Conservation (phyloP, 768 basidiomycete genomes). For the Crucibulum laeve region DNA sequence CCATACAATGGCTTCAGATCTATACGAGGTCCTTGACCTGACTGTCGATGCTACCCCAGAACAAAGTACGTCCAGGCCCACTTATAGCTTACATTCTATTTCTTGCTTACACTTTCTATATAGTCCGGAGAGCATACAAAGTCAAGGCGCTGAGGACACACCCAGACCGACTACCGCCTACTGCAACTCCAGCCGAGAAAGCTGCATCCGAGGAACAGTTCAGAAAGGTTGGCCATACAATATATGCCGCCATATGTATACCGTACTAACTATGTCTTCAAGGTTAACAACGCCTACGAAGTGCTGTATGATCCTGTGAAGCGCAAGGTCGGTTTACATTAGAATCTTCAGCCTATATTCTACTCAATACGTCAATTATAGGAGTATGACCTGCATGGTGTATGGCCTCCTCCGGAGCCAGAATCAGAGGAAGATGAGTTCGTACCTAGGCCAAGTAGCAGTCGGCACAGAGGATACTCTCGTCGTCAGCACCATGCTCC, state of each 20-base stretch:
- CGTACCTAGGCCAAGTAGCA: constrained; percentile 15
- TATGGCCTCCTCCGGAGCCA: constrained; percentile 64
- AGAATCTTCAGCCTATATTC: background rate
- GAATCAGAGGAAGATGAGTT: constrained; percentile 20
- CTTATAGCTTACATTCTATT: background rate
- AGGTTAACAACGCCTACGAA: constrained; percentile 81
- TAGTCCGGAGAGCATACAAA: constrained; percentile 80
- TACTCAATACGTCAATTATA: constrained; percentile 17
- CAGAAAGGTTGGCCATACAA: constrained; percentile 23
- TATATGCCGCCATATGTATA: background rate
- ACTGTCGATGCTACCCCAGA: constrained; percentile 51
- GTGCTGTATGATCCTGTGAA: constrained; percentile 60
- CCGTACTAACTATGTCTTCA: constrained; percentile 4
- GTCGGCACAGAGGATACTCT: constrained; percentile 15
- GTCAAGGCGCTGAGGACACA: constrained; percentile 69
- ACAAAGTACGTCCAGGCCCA: constrained; percentile 47
- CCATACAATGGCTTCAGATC: constrained; percentile 43
- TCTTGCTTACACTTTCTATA: background rate
- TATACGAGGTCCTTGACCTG: constrained; percentile 65
- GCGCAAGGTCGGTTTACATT: constrained; percentile 37
- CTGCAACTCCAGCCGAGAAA: constrained; percentile 56
- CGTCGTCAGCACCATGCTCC: constrained; percentile 16
- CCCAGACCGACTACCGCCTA: constrained; percentile 63
- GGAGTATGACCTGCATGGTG: constrained; percentile 67
- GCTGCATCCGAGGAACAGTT: constrained; percentile 53